These are phyloP conservation scores for Obelidium mucronatum DNA, from an alignment of 192 early-diverging fungal species.

Conservation along the genomic window DNA sequence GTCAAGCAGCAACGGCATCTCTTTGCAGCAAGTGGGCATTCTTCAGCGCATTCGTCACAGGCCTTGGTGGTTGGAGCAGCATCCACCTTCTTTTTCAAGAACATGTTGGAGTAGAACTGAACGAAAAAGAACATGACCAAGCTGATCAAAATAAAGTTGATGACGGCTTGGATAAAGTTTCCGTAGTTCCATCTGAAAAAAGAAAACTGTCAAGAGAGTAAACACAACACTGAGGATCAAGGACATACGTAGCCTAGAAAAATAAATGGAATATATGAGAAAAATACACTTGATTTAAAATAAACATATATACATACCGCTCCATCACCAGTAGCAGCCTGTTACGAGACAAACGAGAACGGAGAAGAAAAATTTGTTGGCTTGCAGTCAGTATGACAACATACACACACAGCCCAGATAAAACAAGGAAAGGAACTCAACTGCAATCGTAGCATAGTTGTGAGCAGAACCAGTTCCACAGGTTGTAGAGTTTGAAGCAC, in stretches of 20 bases:
- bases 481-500: neutral
- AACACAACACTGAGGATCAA: too few species aligned
- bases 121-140: slow-evolving; percentile 67
- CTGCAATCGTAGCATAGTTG: neutral
- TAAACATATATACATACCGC: too few species aligned
- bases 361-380: too few species aligned
- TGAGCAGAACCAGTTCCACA: neutral
- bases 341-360: too few species aligned
- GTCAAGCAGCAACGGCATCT: slow-evolving; percentile 24
- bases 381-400: too few species aligned
- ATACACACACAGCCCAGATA: too few species aligned
- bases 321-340: neutral
- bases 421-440: neutral
- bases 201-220: neutral
- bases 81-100: slow-evolving; percentile 7
- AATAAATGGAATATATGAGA: too few species aligned
- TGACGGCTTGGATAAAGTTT: slow-evolving; percentile 65
- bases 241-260: too few species aligned
- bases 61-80: slow-evolving; percentile 1
- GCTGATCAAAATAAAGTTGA: slow-evolving; percentile 66
- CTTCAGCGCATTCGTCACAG: slow-evolving; percentile 5
- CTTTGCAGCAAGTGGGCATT: slow-evolving; percentile 8
- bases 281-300: too few species aligned
- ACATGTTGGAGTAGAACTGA: slow-evolving; percentile 45
- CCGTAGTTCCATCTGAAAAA: slow-evolving; percentile 55